Conservation (phyloP, 1,284 basidiomycete genomes). For the Schizopora paradoxa region DNA sequence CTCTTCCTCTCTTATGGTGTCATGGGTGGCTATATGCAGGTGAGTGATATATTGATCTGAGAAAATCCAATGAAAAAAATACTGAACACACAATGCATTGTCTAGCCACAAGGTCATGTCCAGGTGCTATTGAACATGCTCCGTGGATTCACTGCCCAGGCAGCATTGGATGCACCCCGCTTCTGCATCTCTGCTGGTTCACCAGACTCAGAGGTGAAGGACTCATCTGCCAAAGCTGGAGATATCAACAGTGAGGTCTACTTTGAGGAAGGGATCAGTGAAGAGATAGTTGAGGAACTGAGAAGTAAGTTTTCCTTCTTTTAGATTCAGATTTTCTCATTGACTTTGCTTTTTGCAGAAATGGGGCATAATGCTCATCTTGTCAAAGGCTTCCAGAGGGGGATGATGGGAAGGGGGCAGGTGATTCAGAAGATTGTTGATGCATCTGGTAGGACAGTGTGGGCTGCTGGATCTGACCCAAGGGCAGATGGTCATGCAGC, state of each 20-base stretch:
- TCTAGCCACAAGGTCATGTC: slow-evolving; percentile 82
- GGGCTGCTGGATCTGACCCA: slow-evolving; percentile 86
- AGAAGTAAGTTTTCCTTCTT: slow-evolving; percentile 42
- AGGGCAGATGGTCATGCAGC: slow-evolving; percentile 85
- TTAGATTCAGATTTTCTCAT: neutral
- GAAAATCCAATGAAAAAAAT: neutral
- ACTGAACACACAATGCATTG: slow-evolving; percentile 1
- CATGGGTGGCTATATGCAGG: slow-evolving; percentile 96
- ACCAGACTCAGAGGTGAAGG: slow-evolving; percentile 54
- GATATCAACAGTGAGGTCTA: slow-evolving; percentile 81
- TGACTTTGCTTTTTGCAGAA: slow-evolving; percentile 31
- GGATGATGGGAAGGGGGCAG: slow-evolving; percentile 89
- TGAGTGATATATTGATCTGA: slow-evolving; percentile 25
- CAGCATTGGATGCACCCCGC: slow-evolving; percentile 87
- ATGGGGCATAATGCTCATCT: slow-evolving; percentile 85
- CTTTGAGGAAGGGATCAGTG: slow-evolving; percentile 78
- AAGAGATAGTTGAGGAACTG: slow-evolving; percentile 56
- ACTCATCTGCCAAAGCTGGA: slow-evolving; percentile 44
- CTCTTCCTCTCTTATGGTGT: slow-evolving; percentile 88
- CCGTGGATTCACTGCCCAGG: slow-evolving; percentile 79
- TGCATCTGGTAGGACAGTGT: slow-evolving; percentile 61
- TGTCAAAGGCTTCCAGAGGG: slow-evolving; percentile 57
- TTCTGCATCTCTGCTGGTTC: slow-evolving; percentile 89
- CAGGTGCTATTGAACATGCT: slow-evolving; percentile 92
- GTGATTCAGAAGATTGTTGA: slow-evolving; percentile 77